Evolutionary conservation across 2,329 filamentous ascomycete genomes (phyloP).

Genomic region (Aspergillus melleus): DNA sequence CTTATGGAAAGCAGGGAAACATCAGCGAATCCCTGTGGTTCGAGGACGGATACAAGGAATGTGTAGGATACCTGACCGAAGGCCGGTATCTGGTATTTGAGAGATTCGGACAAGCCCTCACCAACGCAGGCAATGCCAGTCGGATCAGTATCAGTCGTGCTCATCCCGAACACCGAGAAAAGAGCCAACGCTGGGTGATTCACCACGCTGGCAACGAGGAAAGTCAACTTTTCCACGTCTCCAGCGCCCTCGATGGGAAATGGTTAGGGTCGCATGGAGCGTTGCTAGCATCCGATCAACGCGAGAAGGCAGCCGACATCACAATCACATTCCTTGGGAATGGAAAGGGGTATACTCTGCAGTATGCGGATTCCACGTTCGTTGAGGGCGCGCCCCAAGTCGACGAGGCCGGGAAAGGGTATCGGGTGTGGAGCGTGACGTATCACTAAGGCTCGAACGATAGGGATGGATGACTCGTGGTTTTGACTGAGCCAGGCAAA

Average conservation of each 20-base stretch:
- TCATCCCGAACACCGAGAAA: constrained; percentile 38
- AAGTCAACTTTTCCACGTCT: constrained; percentile 40
- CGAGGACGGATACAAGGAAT: constrained; percentile 57
- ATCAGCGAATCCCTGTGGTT: constrained; percentile 37
- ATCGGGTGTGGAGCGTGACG: constrained; percentile 35
- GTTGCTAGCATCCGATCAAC: constrained; percentile 20
- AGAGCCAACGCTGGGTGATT: constrained; percentile 52
- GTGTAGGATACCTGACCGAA: constrained; percentile 55
- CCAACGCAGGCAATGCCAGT: constrained; percentile 26
- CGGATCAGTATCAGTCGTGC: constrained; percentile 24
- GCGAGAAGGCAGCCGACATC: constrained; percentile 26
- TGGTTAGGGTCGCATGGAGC: constrained; percentile 32
- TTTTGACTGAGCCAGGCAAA: no score
- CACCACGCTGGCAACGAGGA: constrained; percentile 41
- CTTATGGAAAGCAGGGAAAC: constrained; percentile 48
- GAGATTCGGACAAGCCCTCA: constrained; percentile 45
- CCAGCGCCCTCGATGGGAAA: constrained; percentile 43
- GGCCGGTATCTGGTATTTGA: constrained; percentile 57
- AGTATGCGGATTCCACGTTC: constrained; percentile 22
- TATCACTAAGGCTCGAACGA: constrained; percentile 23
- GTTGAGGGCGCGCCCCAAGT: background rate
- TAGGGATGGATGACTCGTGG: background rate
- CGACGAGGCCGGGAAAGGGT: constrained; percentile 16
- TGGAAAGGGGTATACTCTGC: constrained; percentile 35
- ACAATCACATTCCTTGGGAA: constrained; percentile 37